Base-by-base conservation (phyloP, 1,284 basidiomycete genomes). In the Trichosporon inkin region DNA sequence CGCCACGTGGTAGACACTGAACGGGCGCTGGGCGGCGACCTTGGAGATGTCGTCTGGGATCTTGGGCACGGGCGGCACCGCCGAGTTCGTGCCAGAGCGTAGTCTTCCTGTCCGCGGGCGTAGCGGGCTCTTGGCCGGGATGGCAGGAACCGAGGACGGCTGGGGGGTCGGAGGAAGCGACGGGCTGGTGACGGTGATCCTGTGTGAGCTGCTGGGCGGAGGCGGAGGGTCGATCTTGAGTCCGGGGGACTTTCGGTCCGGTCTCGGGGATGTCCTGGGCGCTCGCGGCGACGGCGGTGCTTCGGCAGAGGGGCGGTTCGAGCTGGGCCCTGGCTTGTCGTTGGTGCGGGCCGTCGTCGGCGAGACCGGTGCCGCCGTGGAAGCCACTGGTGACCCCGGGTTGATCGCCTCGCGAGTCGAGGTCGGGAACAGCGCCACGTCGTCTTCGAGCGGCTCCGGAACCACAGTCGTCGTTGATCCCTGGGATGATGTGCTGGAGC, bases 111-210 rank as follows among this genome's bases (percentile, higher is more conserved):
- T 47, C 1, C 58, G 47, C 3, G 64, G 57, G 8, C 75, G 67
- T 14, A 77, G 51, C 0, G 77, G 77, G 49, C 67, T 74, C 57
- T 73, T 73, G 3, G 69, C 69, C 4, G 77, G 77, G 1, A 78
- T 61, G 16, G 76, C 71, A 6, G 77, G 77, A 41, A 49, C 44
- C 16, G n/a, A n/a, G 6, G 58, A 56, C 8, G 20, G 24, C 7
- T 28, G 44, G 6, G 44, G 44, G 24, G 24, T 24, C 16, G 44
- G 5, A 32, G 28, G 24, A 3, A 16, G 44, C 6, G 32, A 24
- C 24, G 41, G 24, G 44, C 34, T 32, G 32, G 52, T 28, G 51
- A 49, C 22, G 36, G 49, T 14, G 55, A 49, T 14, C 57, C 32
- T 54, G 57, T 32, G 44, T 16, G 44, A 16, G 44, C 44, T 49